A percentile compares a stretch with the other conserved stretches of the same genome.
Evolutionary conservation across 805 yeast genomes (phyloP).

Genomic region (Saccharomycopsis sp.): DNA sequence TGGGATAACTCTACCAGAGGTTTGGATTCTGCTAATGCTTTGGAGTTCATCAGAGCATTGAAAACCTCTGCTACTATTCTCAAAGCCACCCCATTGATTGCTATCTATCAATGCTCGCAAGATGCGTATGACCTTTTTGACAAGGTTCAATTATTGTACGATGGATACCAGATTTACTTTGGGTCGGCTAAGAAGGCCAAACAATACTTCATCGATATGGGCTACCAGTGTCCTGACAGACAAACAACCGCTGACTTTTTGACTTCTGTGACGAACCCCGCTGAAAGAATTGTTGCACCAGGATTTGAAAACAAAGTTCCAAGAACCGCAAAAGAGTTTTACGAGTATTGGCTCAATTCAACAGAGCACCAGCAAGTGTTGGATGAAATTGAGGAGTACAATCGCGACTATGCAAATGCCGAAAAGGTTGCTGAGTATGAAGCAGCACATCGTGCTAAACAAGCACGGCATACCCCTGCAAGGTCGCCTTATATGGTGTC

Average conservation of each 20-base stretch:
- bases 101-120: conserved; percentile 52
- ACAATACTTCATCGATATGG: conserved; percentile 36
- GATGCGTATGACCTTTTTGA: conserved; percentile 44
- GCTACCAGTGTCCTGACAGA: conserved; percentile 40
- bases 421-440: conserved; percentile 11
- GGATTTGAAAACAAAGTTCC: conserved; percentile 35
- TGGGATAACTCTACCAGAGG: conserved; percentile 72
- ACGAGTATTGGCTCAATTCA: conserved; percentile 32
- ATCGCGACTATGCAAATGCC: conserved; percentile 28
- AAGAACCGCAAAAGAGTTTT: conserved; percentile 33
- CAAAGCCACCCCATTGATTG: conserved; percentile 40
- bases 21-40: conserved; percentile 63
- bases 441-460: conserved; percentile 32
- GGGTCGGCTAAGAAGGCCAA: conserved; percentile 34
- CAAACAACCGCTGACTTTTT: conserved; percentile 42
- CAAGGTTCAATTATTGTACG: conserved; percentile 52
- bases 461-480: conserved; percentile 30
- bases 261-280: conserved; percentile 33
- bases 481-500: conserved; percentile 35
- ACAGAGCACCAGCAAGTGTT: conserved; percentile 29
- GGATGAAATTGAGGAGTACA: conserved; percentile 29
- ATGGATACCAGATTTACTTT: conserved; percentile 43
- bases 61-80: conserved; percentile 47
- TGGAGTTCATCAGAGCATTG: conserved; percentile 53
- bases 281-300: conserved; percentile 26